Conservation (phyloP, 2,329 filamentous ascomycete species). For the Colletotrichum kahawae region DNA sequence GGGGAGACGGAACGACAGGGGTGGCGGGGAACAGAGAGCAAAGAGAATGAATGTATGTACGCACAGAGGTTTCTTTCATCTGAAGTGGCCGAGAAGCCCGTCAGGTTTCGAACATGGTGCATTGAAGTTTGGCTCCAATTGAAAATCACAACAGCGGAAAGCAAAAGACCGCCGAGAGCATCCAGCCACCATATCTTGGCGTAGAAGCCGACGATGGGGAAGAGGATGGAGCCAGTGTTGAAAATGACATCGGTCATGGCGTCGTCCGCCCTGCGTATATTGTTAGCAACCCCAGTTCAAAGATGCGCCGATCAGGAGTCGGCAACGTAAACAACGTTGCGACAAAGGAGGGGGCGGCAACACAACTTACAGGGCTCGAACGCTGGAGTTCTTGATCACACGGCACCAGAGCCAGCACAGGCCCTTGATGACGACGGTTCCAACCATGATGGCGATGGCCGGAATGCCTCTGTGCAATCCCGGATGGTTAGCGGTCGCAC, state of each 20-base stretch:
- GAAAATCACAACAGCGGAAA: constrained; percentile 80
- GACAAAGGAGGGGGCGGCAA: neutral
- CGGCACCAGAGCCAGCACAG: constrained; percentile 88
- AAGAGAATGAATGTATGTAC: constrained; percentile 14
- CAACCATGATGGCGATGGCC: constrained; percentile 80
- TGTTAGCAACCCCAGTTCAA: constrained; percentile 25
- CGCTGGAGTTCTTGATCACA: constrained; percentile 82
- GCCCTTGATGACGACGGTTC: constrained; percentile 82
- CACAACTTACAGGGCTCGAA: constrained; percentile 71
- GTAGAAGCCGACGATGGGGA: constrained; percentile 81
- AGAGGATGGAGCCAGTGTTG: constrained; percentile 87
- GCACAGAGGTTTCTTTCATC: constrained; percentile 78
- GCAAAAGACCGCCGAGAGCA: constrained; percentile 75
- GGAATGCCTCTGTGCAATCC: constrained; percentile 55
- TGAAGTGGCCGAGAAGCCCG: constrained; percentile 77
- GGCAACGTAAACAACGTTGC: neutral
- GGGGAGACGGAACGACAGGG: neutral
- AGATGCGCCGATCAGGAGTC: constrained; percentile 24
- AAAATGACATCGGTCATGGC: constrained; percentile 81
- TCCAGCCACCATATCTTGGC: constrained; percentile 85
- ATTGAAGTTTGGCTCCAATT: constrained; percentile 79
- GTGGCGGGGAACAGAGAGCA: neutral
- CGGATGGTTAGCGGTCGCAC: constrained; percentile 3
- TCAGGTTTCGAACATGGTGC: constrained; percentile 81
- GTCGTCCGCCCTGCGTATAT: constrained; percentile 47